Base-by-base conservation (phyloP, 371 early-diverging fungal genomes). In the Lichtheimia corymbifera region DNA sequence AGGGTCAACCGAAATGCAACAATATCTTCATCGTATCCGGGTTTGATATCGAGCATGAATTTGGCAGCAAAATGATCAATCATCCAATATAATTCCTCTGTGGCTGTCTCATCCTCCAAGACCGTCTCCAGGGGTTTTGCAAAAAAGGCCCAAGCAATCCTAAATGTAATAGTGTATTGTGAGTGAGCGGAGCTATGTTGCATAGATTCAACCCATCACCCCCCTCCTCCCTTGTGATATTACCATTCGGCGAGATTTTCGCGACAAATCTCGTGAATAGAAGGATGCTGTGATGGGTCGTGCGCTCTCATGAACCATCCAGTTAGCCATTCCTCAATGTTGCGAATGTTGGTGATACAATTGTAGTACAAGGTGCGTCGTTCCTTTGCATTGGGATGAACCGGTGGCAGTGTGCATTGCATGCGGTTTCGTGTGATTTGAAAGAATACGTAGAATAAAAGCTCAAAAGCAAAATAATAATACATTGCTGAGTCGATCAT, bases 121-220 rank as follows among this genome's bases (percentile, higher is more conserved):
- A 82, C 72, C 2, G 69, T 63, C 47, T 84, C 83, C 17, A 80
- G 55, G 7, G 77, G 67, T 40, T 71, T 59, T 28, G 67, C 63
- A 71, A 82, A 84, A 56, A 80, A 84, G 4, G 82, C 79, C 83
- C 85, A 84, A 35, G 83, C 71, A 28, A 84, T 28, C 85, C 85
- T 84, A 53, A 56, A 61, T 30, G 49, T 54, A 42, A 61, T 20
- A 40, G 61, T 55, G 45, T 52, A 13, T 24, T 53, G 45, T 20
- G 4, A 40, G 17, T 41, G 35, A 18, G 41, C 35, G 35, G 35
- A 35, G 35, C 35, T 35, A 9, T 35, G 35, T 35, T 35, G 35
- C 35, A 35, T 35, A 35, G 6, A 35, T 28, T 9, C 9, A 5
- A 35, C 35, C 35, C 35, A 35, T 35, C 28, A 28, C 28, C 28